Conservation (phyloP, 2,329 filamentous ascomycete genomes). For the Sclerotiophoma versabilis region DNA sequence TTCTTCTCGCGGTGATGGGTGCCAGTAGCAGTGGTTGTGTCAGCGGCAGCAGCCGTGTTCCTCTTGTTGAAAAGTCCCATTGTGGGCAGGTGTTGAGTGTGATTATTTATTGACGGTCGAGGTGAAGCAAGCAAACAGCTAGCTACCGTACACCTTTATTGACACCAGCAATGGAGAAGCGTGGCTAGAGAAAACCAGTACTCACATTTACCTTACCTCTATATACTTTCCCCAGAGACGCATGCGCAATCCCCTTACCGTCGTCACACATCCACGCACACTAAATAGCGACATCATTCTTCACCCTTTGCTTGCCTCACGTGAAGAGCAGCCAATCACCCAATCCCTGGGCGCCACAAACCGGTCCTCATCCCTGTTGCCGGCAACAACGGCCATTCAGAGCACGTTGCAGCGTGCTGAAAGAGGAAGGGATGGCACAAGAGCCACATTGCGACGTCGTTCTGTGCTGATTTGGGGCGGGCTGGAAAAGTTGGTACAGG, state of each 20-base stretch:
- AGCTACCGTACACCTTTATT: conserved; percentile 4
- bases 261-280: conserved; percentile 10
- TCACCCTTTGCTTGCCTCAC: conserved; percentile 15
- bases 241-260: background rate
- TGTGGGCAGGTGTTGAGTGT: conserved; percentile 10
- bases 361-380: conserved; percentile 33
- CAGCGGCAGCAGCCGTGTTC: conserved; percentile 40
- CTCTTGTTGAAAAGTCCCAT: conserved; percentile 52
- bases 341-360: conserved; percentile 35
- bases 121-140: conserved; percentile 13
- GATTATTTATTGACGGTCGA: background rate
- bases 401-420: conserved; percentile 3
- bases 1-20: conserved; percentile 39
- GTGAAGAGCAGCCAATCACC: conserved; percentile 16
- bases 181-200: background rate
- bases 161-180: background rate
- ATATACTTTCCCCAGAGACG: conserved; percentile 6
- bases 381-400: conserved; percentile 16
- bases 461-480: conserved; percentile 3
- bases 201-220: conserved; percentile 3
- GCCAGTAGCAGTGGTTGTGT: conserved; percentile 46
- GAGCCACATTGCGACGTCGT: conserved; percentile 14
- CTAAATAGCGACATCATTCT: conserved; percentile 25
- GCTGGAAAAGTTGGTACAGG: conserved; percentile 16
- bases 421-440: conserved; percentile 12